Evolutionary conservation across 495 filamentous ascomycete species (phyloP).

Genomic region (Cudoniella acicularis): DNA sequence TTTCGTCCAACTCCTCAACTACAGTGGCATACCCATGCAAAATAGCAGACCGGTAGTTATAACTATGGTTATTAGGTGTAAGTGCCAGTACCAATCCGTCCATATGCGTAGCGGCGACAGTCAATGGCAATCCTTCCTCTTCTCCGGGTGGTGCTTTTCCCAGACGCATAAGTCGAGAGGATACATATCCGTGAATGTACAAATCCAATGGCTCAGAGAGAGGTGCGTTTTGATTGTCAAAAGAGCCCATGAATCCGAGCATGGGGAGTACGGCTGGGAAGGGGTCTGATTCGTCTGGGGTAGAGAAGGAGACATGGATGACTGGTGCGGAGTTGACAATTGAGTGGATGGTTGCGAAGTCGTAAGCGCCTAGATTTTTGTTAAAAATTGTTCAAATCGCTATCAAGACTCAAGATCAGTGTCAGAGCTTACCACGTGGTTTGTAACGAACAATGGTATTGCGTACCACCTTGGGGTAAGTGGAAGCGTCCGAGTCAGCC

Average conservation of each 20-base stretch:
- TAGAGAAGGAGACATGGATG: conserved; percentile 76
- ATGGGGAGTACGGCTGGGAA: conserved; percentile 82
- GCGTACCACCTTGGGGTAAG: background rate
- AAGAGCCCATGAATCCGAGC: conserved; percentile 80
- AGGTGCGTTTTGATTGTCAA: conserved; percentile 53
- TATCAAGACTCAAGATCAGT: too few species aligned
- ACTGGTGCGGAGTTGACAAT: conserved; percentile 77
- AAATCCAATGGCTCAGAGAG: conserved; percentile 60
- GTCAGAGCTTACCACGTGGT: background rate
- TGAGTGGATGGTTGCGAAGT: conserved; percentile 68
- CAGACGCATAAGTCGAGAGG: conserved; percentile 68
- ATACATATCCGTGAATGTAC: conserved; percentile 88
- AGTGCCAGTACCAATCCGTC: conserved; percentile 61
- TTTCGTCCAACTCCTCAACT: conserved; percentile 66
- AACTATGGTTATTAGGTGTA: conserved; percentile 73
- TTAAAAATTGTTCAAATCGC: background rate
- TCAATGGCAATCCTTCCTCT: conserved; percentile 50
- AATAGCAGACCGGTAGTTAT: conserved; percentile 84
- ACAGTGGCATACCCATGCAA: conserved; percentile 71
- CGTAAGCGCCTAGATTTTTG: conserved; percentile 42
- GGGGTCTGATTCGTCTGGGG: conserved; percentile 52
- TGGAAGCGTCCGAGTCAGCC: too few species aligned
- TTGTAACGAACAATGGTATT: background rate
- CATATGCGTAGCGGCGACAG: conserved; percentile 60
- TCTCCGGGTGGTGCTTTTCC: conserved; percentile 7